These are phyloP conservation scores for Puccinia polysora DNA, from an alignment of 1,284 basidiomycete species.

Conservation along the genomic window DNA sequence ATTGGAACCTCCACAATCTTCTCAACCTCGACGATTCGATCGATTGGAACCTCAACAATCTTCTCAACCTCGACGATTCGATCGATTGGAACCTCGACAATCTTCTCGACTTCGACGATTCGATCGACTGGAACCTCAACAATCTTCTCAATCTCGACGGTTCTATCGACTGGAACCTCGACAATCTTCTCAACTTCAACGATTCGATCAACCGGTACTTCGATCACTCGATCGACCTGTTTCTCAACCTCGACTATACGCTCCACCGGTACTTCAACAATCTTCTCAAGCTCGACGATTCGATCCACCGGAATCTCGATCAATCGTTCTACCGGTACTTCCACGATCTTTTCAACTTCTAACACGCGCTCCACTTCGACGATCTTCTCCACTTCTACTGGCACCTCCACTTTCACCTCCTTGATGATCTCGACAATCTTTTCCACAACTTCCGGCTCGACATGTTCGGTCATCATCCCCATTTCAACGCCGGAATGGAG, in stretches of 20 bases:
- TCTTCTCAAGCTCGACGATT: conserved; percentile 48
- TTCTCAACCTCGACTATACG: conserved; percentile 45
- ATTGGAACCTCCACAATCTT: too few species aligned
- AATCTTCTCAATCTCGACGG: conserved; percentile 49
- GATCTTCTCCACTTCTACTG: conserved; percentile 47
- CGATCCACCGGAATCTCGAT: conserved; percentile 54
- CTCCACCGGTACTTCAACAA: conserved; percentile 55
- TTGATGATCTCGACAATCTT: conserved; percentile 46
- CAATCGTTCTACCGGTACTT: conserved; percentile 57
- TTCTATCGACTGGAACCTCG: conserved; percentile 57
- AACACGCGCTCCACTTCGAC: conserved; percentile 50
- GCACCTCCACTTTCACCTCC: conserved; percentile 46
- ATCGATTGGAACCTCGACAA: too few species aligned
- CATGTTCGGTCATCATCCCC: conserved; percentile 16
- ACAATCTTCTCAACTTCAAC: conserved; percentile 55
- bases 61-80: too few species aligned
- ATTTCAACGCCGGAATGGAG: background rate
- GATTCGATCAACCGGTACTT: conserved; percentile 51
- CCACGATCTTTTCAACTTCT: conserved; percentile 54
- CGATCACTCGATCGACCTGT: conserved; percentile 48
- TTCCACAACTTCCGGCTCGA: conserved; percentile 14
- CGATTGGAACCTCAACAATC: too few species aligned
- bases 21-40: too few species aligned
- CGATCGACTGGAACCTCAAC: too few species aligned
- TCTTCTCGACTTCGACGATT: too few species aligned